Base-by-base conservation (phyloP, 257 asterid genomes). In the Petrea volubilis region DNA sequence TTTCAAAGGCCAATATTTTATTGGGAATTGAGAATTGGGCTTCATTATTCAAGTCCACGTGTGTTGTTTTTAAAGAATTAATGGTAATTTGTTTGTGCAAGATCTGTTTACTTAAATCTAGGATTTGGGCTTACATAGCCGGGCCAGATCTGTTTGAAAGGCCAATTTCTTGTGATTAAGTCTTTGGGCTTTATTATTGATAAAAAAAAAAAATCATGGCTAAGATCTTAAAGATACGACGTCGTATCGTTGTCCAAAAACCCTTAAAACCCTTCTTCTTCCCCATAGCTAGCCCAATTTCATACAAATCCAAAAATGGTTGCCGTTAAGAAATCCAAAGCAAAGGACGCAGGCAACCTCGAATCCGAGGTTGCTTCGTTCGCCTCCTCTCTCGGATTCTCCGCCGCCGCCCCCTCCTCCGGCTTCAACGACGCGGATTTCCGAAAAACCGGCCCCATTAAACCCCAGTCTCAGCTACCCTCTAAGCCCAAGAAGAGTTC, bases 361-460 rank as follows among this genome's bases (percentile, higher is more conserved):
- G 79, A 85, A 47, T 81, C 92, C 50, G 97, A 94, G 52, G 75
- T 94, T 17, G 95, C 96, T 7, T 85, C 92, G 0, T 92, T 91
- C 47, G 99, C 97, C 38, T 91, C 99, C 59, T 77, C 99, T 25
- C 86, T 94, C 41, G 99, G 99, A 1, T 83, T 89, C 23, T 72
- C 90, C 64, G 55, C 75, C 71, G 77, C 76, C 40, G 80, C 50
- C 7, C 70, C 93, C 40, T 67, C 87, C 64, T 71, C 93, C 68
- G 97, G 98, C 68, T 94, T 91, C 81, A 81, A 94, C 63, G 97
- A 94, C 78, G 70, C 95, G 34, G 98, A 91, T 67, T 95, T 90
- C 78, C 96, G 90, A 21, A 95, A 92, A 75, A 79, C 88, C 11
- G 93, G 90, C 12, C 80, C 85, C 7, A 21, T 83, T 36, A 87